Percentiles rank a stretch among this genome's conserved stretches.
phyloP scores from a whole-genome alignment of 2,329 filamentous ascomycete genomes.

The Clarireedia sp. region DNA sequence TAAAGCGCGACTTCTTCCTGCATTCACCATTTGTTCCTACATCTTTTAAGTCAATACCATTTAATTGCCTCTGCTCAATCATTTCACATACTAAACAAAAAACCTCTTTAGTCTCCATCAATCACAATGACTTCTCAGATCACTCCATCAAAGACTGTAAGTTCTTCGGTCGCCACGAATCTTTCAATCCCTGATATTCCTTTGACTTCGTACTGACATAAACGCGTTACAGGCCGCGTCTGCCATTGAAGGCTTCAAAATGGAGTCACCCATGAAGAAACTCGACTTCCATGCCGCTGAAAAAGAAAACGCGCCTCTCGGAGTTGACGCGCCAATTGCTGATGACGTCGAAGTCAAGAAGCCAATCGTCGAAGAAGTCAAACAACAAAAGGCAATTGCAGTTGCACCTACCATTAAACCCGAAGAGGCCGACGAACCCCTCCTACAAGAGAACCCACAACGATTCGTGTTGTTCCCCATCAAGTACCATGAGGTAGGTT shows the following conservation, averaged over 20 bases:
- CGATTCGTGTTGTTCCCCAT: slow-evolving; percentile 98
- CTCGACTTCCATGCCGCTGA: slow-evolving; percentile 64
- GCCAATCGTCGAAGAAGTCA: slow-evolving; percentile 42
- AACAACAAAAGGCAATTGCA: slow-evolving; percentile 37
- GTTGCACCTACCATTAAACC: slow-evolving; percentile 49
- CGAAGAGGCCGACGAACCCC: slow-evolving; percentile 75
- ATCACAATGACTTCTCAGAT: slow-evolving; percentile 64
- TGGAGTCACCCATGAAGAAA: slow-evolving; percentile 90
- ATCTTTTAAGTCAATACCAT: background rate
- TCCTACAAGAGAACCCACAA: slow-evolving; percentile 90
- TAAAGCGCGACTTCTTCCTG: slow-evolving; percentile 3
- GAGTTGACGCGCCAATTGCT: slow-evolving; percentile 42
- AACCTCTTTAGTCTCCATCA: slow-evolving; percentile 10
- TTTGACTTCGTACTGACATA: slow-evolving; percentile 26
- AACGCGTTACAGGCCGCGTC: slow-evolving; percentile 61
- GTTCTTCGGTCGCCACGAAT: slow-evolving; percentile 29
- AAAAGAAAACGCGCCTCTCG: slow-evolving; percentile 70
- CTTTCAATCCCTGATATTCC: slow-evolving; percentile 29
- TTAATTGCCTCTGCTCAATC: background rate
- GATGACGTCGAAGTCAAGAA: slow-evolving; percentile 50
- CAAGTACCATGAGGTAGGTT: slow-evolving; percentile 95
- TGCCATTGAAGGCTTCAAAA: slow-evolving; percentile 80
- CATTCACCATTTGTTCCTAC: background rate
- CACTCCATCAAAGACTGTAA: slow-evolving; percentile 66
- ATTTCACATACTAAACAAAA: slow-evolving; percentile 8